Base-by-base conservation (phyloP, 2,329 filamentous ascomycete genomes). In the Pseudocercospora cruenta region DNA sequence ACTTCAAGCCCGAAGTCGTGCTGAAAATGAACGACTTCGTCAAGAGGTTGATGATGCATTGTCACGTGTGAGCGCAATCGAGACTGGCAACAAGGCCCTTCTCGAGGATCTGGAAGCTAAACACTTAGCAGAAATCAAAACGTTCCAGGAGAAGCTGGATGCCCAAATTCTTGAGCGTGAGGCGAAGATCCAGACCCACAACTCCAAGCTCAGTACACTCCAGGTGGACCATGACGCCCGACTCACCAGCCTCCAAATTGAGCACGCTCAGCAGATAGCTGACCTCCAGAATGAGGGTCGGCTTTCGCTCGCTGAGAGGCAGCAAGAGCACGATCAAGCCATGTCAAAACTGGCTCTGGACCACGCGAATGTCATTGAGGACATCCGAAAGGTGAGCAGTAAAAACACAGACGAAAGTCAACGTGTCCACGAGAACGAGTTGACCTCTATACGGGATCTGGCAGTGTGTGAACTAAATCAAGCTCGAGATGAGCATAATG, bases 131-230 rank as follows among this genome's bases (percentile, higher is more conserved):
- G 55, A 60, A 58, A 12, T 61, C 28, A 12, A 60, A 45, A 57
- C 64, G 24, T 3, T 67, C 21, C 45, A 64, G 47, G 55, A 45
- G 26, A 66, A 63, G 10, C 58, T 70, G 39, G 57, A 66, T 24
- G 31, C 53, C n/a, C 62, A 71, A 59, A 54, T 26, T 59, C 39
- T 64, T 33, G 33, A 63, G 21, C 53, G 47, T 14, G 14, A 61
- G 21, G 36, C 31, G 54, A 57, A 45, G 24, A 16, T 63, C 39
- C 31, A 47, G 58, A 47, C 58, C 21, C 57, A 67, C 26, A 58
- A 64, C 31, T 36, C 43, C 24, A 53, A 64, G 51, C 49, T 67
- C n/a, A 12, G 31, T 28, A 14, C 49, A 43, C n/a, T 59, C 14
- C 58, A 69, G 49, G 57, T 54, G 22, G 60, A 69, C 31, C 58